Evolutionary conservation across 208 protist species (phyloP).

Genomic region (Trypanosoma vivax): DNA sequence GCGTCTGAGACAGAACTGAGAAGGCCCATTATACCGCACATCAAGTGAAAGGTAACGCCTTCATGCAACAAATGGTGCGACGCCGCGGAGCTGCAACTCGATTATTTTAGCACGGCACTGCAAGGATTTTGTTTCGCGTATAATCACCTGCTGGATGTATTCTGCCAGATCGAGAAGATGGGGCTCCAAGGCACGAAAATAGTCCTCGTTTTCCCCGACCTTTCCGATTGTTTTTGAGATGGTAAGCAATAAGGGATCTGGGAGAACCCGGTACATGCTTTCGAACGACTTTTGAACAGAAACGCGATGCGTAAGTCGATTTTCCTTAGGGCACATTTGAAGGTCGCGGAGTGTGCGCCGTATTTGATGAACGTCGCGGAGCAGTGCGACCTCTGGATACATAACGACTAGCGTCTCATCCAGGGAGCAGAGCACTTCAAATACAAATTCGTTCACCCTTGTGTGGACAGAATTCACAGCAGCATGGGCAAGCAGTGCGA

Average conservation of each 20-base stretch:
- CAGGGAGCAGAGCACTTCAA: constrained; percentile 17
- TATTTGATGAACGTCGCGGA: constrained; percentile 38
- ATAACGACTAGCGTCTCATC: constrained; percentile 6
- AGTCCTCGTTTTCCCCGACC: background rate
- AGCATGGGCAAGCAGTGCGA: constrained; percentile 36
- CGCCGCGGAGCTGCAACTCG: constrained; percentile 7
- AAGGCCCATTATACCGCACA: too few species aligned
- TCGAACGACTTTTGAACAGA: constrained; percentile 22
- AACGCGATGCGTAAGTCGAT: constrained; percentile 16
- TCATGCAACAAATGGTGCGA: constrained; percentile 20
- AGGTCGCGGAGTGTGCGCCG: constrained; percentile 41
- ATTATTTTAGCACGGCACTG: constrained; percentile 10
- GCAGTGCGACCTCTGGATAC: constrained; percentile 56
- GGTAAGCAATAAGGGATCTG: constrained; percentile 59
- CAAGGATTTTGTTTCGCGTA: constrained; percentile 19
- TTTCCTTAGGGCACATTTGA: constrained; percentile 29
- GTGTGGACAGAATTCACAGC: constrained; percentile 22
- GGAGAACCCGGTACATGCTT: constrained; percentile 29
- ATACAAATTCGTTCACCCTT: constrained; percentile 15
- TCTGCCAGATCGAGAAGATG: constrained; percentile 17
- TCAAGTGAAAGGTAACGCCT: background rate
- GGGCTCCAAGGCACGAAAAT: constrained; percentile 7
- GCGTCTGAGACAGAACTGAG: too few species aligned
- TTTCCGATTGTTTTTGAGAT: constrained; percentile 27
- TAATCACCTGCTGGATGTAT: constrained; percentile 13